These are phyloP conservation scores for Ascochyta rabiei DNA, from an alignment of 2,329 filamentous ascomycete species.

Conservation along the genomic window DNA sequence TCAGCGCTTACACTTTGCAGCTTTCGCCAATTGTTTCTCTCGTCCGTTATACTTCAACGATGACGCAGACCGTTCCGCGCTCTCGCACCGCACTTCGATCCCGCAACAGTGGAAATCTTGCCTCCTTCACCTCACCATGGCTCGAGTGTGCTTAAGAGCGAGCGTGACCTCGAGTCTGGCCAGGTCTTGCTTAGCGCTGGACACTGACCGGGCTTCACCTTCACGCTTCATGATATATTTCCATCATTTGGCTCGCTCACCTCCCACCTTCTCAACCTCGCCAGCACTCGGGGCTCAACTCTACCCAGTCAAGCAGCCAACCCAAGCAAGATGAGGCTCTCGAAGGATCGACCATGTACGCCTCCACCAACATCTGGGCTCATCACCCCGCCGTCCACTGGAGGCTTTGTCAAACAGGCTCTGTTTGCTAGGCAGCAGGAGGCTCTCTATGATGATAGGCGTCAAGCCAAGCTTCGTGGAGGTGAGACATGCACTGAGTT, in stretches of 20 bases:
- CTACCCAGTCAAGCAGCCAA: too few species aligned
- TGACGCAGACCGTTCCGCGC: too few species aligned
- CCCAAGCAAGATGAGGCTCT: slow-evolving; percentile 1
- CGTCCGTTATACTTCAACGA: not conserved
- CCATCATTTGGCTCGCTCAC: not conserved
- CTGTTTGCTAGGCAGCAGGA: not conserved
- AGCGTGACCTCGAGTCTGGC: not conserved
- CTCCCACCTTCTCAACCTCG: not conserved
- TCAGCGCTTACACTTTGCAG: not conserved
- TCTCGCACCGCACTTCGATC: too few species aligned
- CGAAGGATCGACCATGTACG: slow-evolving; percentile 12
- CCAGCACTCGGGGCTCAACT: not conserved
- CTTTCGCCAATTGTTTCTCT: not conserved
- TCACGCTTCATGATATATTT: not conserved
- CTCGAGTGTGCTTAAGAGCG: not conserved
- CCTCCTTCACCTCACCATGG: slow-evolving; percentile 4
- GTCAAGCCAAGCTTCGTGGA: not conserved
- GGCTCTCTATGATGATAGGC: not conserved
- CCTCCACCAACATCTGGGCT: slow-evolving; percentile 15
- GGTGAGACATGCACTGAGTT: not conserved
- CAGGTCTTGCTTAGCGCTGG: not conserved
- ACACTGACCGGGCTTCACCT: not conserved
- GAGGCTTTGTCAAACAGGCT: slow-evolving; percentile 10
- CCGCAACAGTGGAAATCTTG: not conserved
- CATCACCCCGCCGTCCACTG: slow-evolving; percentile 32